A percentile compares a stretch with the other conserved stretches of the same genome.
Conservation (phyloP, 2,329 filamentous ascomycete genomes). For the Endocalyx cinctus region DNA sequence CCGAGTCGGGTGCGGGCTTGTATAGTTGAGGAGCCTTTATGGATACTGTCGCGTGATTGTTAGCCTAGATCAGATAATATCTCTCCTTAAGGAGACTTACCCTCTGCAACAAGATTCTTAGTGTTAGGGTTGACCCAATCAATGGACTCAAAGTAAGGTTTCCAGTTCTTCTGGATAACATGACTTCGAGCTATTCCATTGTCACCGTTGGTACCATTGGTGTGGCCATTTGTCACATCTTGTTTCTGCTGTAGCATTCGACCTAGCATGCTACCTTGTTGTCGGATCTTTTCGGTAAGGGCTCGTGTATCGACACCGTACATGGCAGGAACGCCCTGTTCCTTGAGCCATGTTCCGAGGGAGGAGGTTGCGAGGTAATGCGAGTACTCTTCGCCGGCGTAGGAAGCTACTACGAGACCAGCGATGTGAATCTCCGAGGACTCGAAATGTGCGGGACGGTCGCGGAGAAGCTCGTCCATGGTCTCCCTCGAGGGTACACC, state of each 20-base stretch:
- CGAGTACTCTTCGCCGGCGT: slow-evolving; percentile 91
- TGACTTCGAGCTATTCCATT: slow-evolving; percentile 35
- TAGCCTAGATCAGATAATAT: too few species aligned
- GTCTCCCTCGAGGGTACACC: slow-evolving; percentile 86
- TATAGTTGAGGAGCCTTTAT: slow-evolving; percentile 83
- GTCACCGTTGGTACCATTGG: slow-evolving; percentile 34
- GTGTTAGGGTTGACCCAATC: slow-evolving; percentile 91
- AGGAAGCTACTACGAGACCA: slow-evolving; percentile 84
- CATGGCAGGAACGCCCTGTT: slow-evolving; percentile 89
- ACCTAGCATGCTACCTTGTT: slow-evolving; percentile 94
- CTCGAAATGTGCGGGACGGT: slow-evolving; percentile 90
- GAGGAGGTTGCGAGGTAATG: slow-evolving; percentile 90
- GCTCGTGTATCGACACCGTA: slow-evolving; percentile 92
- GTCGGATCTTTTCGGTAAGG: slow-evolving; percentile 88
- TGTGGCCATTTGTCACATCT: slow-evolving; percentile 37
- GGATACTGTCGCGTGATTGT: too few species aligned
- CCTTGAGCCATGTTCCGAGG: slow-evolving; percentile 90
- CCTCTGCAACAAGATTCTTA: slow-evolving; percentile 89
- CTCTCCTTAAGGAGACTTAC: slow-evolving; percentile 61
- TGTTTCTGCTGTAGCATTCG: slow-evolving; percentile 73
- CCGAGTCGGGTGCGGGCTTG: slow-evolving; percentile 64
- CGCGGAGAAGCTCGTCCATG: slow-evolving; percentile 77
- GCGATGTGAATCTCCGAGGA: slow-evolving; percentile 89
- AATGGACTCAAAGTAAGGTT: slow-evolving; percentile 67
- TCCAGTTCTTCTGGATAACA: slow-evolving; percentile 35